Conservation (phyloP, 768 basidiomycete species). For the Multifurca ochricompacta region DNA sequence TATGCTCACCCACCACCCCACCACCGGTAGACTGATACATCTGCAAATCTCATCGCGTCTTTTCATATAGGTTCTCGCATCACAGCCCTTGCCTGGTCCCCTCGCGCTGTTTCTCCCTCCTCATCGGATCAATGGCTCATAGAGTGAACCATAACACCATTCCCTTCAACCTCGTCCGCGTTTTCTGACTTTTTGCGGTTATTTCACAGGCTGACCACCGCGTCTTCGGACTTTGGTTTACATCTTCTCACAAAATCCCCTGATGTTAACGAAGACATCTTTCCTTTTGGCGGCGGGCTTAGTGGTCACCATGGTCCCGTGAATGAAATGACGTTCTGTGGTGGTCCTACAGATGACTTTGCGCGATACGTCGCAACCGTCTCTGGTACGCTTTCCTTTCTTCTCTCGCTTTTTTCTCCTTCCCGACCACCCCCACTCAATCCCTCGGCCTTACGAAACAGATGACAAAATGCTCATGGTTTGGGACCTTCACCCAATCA, state of each 20-base stretch:
- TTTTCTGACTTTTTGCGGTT: neutral
- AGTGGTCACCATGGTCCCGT: conserved; percentile 76
- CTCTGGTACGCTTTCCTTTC: conserved; percentile 42
- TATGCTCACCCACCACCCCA: conserved; percentile 28
- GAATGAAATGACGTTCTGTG: conserved; percentile 75
- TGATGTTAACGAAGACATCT: conserved; percentile 42
- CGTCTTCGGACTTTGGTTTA: conserved; percentile 60
- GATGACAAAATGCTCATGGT: conserved; percentile 83
- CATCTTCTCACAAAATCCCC: conserved; percentile 58
- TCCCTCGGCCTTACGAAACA: conserved; percentile 23
- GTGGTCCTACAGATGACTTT: conserved; percentile 60
- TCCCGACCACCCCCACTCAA: neutral
- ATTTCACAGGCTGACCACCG: conserved; percentile 51
- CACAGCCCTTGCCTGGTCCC: conserved; percentile 75
- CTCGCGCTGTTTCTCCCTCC: conserved; percentile 58
- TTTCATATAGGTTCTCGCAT: conserved; percentile 67
- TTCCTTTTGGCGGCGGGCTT: conserved; percentile 69
- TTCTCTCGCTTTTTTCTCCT: conserved; percentile 1
- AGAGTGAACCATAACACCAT: conserved; percentile 42
- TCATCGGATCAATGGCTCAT: conserved; percentile 58
- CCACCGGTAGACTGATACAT: conserved; percentile 31
- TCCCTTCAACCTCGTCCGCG: conserved; percentile 10
- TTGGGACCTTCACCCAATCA: conserved; percentile 69
- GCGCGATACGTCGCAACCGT: conserved; percentile 73
- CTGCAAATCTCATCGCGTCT: conserved; percentile 48